Conservation (phyloP, 768 basidiomycete genomes). For the Suillus subluteus region DNA sequence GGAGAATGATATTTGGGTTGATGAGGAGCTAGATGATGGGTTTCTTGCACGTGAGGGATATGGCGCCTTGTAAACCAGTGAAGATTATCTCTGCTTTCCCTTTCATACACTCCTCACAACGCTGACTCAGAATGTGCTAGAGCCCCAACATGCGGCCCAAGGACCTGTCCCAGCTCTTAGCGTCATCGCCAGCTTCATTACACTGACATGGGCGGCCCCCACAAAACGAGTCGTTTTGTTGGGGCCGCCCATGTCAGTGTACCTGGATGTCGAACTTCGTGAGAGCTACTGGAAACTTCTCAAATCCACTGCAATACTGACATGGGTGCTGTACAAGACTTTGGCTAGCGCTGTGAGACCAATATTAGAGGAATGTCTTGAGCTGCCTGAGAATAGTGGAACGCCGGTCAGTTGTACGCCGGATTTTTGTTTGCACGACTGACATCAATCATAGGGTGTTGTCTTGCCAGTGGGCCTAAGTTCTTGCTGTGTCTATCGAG, state of each 20-base stretch:
- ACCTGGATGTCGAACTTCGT: constrained; percentile 38
- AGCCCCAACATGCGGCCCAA: constrained; percentile 65
- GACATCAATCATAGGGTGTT: constrained; percentile 40
- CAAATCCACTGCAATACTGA: constrained; percentile 51
- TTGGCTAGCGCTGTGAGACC: constrained; percentile 52
- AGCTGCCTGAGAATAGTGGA: constrained; percentile 46
- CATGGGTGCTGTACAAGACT: constrained; percentile 55
- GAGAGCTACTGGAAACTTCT: constrained; percentile 53
- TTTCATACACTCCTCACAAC: constrained; percentile 68
- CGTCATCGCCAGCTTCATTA: constrained; percentile 67
- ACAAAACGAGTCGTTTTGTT: too few relatives aligned
- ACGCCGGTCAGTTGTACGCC: constrained; percentile 51
- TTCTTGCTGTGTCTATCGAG: neutral
- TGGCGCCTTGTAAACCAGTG: neutral
- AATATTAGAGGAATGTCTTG: constrained; percentile 57
- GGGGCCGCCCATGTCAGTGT: constrained; percentile 48
- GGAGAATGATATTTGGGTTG: neutral
- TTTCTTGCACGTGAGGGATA: neutral
- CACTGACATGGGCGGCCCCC: too few relatives aligned
- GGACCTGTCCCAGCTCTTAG: constrained; percentile 80
- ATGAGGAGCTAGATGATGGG: constrained; percentile 4
- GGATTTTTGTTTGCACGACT: constrained; percentile 10
- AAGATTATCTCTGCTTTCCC: neutral
- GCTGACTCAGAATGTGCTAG: constrained; percentile 43
- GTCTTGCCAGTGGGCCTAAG: constrained; percentile 35